phyloP scores from a whole-genome alignment of 2,329 filamentous ascomycete genomes.

The Aspergillus fumigatiaffinis region DNA sequence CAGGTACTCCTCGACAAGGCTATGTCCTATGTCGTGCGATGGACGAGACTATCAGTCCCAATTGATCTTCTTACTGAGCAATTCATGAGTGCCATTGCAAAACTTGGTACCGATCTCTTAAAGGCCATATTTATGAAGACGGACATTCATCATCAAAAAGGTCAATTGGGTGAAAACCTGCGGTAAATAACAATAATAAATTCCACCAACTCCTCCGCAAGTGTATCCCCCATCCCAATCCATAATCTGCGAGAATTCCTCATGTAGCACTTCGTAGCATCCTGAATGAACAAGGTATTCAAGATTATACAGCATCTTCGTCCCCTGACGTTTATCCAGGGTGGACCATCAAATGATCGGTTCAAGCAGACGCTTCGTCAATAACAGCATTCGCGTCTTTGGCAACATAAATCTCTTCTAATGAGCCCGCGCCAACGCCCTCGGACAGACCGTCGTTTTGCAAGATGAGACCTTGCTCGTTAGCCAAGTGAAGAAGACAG shows the following conservation, averaged over 20 bases:
- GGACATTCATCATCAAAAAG: not conserved
- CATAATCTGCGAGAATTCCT: constrained; percentile 10
- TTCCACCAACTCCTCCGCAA: constrained; percentile 14
- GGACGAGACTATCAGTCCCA: not conserved
- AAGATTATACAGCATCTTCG: constrained; percentile 5
- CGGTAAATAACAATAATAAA: not conserved
- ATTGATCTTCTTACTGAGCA: not conserved
- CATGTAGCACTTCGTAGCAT: constrained; percentile 7
- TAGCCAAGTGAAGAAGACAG: constrained; percentile 82
- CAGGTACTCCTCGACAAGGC: not conserved
- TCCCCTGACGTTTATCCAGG: not conserved
- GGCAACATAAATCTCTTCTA: constrained; percentile 45
- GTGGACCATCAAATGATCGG: constrained; percentile 1
- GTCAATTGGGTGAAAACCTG: constrained; percentile 1
- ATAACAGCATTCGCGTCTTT: constrained; percentile 39
- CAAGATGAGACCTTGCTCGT: constrained; percentile 84
- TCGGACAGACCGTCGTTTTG: constrained; percentile 52
- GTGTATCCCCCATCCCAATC: constrained; percentile 8
- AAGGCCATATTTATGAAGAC: not conserved
- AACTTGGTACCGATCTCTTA: not conserved
- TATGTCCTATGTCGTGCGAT: not conserved
- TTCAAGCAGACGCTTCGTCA: constrained; percentile 31
- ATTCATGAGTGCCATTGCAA: not conserved
- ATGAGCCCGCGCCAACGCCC: constrained; percentile 24
- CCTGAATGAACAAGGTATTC: not conserved